phyloP scores from a whole-genome alignment of 2,329 filamentous ascomycete genomes.

The Phyllosticta ampelicida region DNA sequence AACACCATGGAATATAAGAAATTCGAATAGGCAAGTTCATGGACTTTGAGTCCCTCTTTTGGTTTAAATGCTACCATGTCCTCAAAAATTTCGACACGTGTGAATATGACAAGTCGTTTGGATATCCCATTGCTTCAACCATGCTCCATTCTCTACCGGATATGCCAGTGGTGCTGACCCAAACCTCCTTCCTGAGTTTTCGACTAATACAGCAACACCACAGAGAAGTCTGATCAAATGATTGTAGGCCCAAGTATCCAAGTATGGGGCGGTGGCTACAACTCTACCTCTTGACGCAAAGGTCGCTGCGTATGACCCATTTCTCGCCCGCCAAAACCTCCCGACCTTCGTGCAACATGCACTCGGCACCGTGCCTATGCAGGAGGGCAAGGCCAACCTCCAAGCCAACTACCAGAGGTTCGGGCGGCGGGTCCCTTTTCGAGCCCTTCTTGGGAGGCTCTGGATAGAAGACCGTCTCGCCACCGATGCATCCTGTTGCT shows the following conservation, averaged over 20 bases:
- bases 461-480: constrained; percentile 87
- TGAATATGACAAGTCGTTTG: neutral
- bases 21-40: neutral
- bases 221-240: no score
- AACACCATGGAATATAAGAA: neutral
- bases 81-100: neutral
- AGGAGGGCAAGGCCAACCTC: constrained; percentile 80
- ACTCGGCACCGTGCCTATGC: constrained; percentile 82
- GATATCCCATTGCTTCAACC: neutral
- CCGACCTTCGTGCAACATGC: constrained; percentile 77
- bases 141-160: no score
- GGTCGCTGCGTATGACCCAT: constrained; percentile 79
- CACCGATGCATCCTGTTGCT: constrained; percentile 64
- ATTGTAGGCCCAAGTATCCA: neutral
- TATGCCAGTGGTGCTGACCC: no score
- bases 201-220: no score
- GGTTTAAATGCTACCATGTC: neutral
- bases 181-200: no score
- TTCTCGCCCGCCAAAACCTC: constrained; percentile 76
- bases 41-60: neutral
- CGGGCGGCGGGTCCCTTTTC: constrained; percentile 31
- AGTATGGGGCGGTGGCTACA: neutral
- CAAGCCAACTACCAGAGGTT: constrained; percentile 60
- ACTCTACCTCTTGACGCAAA: constrained; percentile 50
- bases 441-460: constrained; percentile 42